Evolutionary conservation across 1,284 basidiomycete species (phyloP).

Genomic region (Ustilago bromivora): DNA sequence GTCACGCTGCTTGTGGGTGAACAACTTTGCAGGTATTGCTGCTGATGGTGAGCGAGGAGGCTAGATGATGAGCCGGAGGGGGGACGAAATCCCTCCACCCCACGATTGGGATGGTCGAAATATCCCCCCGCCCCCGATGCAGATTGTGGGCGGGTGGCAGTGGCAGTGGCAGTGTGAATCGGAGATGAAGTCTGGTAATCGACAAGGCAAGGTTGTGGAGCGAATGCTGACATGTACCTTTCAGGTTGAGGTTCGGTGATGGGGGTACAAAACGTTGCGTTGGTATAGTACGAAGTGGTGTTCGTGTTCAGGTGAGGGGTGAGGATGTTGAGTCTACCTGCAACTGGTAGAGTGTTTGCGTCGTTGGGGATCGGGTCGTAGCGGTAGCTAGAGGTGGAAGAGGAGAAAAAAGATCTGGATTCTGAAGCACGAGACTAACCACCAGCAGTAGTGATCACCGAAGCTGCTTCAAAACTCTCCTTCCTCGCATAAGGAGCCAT

Average conservation of each 20-base stretch:
- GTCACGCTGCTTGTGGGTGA: neutral
- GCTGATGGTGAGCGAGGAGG: neutral
- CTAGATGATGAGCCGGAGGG: neutral
- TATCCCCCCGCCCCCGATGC: neutral
- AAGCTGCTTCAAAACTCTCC: neutral
- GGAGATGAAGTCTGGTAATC: neutral
- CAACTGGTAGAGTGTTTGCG: neutral
- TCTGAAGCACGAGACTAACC: conserved; percentile 3
- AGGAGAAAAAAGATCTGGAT: neutral
- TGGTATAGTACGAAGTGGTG: neutral
- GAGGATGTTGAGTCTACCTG: neutral
- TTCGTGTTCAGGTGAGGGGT: neutral
- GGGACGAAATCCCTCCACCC: neutral
- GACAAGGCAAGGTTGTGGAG: conserved; percentile 1
- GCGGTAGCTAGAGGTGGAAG: conserved; percentile 2
- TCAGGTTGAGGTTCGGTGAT: neutral
- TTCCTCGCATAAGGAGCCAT: neutral
- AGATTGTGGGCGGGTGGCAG: neutral
- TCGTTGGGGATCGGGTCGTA: neutral
- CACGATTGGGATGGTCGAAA: neutral
- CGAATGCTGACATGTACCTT: neutral
- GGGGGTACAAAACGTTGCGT: neutral
- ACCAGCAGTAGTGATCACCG: neutral
- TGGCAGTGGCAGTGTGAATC: neutral
- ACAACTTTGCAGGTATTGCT: neutral